phyloP scores from a whole-genome alignment of 495 filamentous ascomycete genomes.

The Choiromyces venosus region DNA sequence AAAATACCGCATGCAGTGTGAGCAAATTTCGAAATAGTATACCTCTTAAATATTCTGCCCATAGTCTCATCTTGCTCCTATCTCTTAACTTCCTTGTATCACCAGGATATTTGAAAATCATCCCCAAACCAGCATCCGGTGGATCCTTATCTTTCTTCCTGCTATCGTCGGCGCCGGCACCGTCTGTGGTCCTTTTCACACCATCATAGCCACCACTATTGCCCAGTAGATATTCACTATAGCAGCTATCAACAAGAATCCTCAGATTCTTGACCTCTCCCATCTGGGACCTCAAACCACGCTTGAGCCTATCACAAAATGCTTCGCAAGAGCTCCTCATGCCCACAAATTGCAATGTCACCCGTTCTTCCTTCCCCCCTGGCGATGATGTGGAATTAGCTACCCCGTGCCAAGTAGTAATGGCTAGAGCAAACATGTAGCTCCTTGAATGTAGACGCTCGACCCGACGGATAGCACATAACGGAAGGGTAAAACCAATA shows the following conservation, averaged over 20 bases:
- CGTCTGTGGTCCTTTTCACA: slow-evolving; percentile 5
- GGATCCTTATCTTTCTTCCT: slow-evolving; percentile 56
- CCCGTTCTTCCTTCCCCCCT: slow-evolving; percentile 58
- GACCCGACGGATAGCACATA: slow-evolving; percentile 84
- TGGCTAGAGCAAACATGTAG: slow-evolving; percentile 83
- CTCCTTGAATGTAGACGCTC: slow-evolving; percentile 86
- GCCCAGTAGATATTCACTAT: slow-evolving; percentile 84
- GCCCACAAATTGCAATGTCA: slow-evolving; percentile 84
- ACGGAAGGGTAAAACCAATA: slow-evolving; percentile 92
- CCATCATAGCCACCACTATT: slow-evolving; percentile 46
- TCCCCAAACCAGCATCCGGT: slow-evolving; percentile 87
- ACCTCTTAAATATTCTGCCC: slow-evolving; percentile 89
- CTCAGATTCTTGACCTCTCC: slow-evolving; percentile 79
- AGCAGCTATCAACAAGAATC: slow-evolving; percentile 71
- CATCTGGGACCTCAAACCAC: slow-evolving; percentile 74
- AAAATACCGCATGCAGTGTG: slow-evolving; percentile 8
- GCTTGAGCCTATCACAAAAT: slow-evolving; percentile 93
- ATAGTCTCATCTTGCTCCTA: slow-evolving; percentile 92
- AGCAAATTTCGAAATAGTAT: slow-evolving; percentile 22
- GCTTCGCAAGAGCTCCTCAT: slow-evolving; percentile 83
- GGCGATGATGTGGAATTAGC: slow-evolving; percentile 44
- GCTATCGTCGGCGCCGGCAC: slow-evolving; percentile 43
- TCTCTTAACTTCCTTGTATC: slow-evolving; percentile 94
- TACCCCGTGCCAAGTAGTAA: slow-evolving; percentile 93
- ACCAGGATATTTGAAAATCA: slow-evolving; percentile 90